These are phyloP conservation scores for Penicillium sp. DNA, from an alignment of 2,329 filamentous ascomycete genomes.

Conservation along the genomic window DNA sequence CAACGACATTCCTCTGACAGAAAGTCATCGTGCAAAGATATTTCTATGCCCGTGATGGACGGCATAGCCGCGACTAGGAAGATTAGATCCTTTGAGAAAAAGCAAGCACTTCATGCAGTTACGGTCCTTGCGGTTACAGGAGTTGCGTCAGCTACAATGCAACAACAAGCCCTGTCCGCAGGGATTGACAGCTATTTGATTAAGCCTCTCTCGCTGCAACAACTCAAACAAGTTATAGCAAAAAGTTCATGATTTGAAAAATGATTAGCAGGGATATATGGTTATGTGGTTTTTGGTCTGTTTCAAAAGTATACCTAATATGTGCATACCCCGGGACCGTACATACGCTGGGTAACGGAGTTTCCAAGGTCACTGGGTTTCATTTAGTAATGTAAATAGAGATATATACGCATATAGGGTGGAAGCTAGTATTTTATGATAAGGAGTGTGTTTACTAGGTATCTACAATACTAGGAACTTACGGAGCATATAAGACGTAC, in stretches of 20 bases:
- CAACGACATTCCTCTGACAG: constrained; percentile 16
- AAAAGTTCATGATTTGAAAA: not conserved
- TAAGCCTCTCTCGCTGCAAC: constrained; percentile 29
- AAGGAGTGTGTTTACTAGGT: not conserved
- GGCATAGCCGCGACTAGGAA: constrained; percentile 40
- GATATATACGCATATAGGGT: not conserved
- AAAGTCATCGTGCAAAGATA: constrained; percentile 26
- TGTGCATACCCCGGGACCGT: not conserved
- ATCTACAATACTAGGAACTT: no score
- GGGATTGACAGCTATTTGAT: constrained; percentile 30
- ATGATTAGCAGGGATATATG: not conserved
- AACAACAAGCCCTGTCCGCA: constrained; percentile 27
- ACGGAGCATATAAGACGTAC: no score
- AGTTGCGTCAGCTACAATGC: constrained; percentile 29
- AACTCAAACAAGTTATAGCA: constrained; percentile 22
- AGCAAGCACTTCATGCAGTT: constrained; percentile 19
- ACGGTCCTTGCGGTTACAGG: constrained; percentile 31
- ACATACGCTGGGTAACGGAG: not conserved
- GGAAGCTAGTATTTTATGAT: no score
- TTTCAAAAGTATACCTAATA: not conserved
- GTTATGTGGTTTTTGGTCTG: not conserved
- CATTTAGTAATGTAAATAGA: not conserved
- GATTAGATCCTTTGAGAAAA: constrained; percentile 35
- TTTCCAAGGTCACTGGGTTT: not conserved
- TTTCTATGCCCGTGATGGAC: constrained; percentile 44